Base-by-base conservation (phyloP, 1,284 basidiomycete genomes). In the Earliella scabrosa region DNA sequence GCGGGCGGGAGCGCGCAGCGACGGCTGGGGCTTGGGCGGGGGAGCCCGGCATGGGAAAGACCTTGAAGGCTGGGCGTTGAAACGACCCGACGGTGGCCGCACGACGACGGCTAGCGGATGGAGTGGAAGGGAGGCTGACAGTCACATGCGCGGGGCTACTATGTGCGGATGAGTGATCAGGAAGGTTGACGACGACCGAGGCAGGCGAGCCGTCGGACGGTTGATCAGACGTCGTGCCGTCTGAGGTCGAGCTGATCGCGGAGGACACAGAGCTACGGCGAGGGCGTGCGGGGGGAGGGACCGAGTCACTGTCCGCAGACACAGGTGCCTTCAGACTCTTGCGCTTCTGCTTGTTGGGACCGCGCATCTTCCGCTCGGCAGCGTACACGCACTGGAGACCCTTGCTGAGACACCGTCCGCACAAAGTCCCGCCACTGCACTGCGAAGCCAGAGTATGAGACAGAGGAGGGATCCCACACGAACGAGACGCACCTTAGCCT, bases 301-400 rank as follows among this genome's bases (percentile, higher is more conserved):
- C n/a, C n/a, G n/a, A n/a, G n/a, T n/a, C n/a, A n/a, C 9, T 26
- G 14, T 55, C 53, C 14, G 48, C 32, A 14, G 40, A 38, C 16
- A 56, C 45, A 18, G 38, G 47, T 3, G 41, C 45, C 32, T 52
- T 20, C 31, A 51, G 53, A 47, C 61, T 59, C 4, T 45, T 34
- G 27, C 48, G 38, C 16, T 76, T 78, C 27, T 73, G 64, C 59
- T 85, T 86, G 68, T 82, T 85, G n/a, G 85, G 83, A 0, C 84
- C 85, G 11, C 85, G 79, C 53, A 83, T 79, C 31, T 82, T 75
- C 2, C 83, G 81, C 70, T 88, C 85, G 39, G 83, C 78, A 0
- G 85, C 82, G 62, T 78, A 78, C 50, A 71, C 69, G 67, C 76
- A 78, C 21, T 63, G 51, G 20, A 76, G 68, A 1, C 74, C 72